phyloP scores from a whole-genome alignment of 1,284 basidiomycete species.

The Sporisorium reilianum region DNA sequence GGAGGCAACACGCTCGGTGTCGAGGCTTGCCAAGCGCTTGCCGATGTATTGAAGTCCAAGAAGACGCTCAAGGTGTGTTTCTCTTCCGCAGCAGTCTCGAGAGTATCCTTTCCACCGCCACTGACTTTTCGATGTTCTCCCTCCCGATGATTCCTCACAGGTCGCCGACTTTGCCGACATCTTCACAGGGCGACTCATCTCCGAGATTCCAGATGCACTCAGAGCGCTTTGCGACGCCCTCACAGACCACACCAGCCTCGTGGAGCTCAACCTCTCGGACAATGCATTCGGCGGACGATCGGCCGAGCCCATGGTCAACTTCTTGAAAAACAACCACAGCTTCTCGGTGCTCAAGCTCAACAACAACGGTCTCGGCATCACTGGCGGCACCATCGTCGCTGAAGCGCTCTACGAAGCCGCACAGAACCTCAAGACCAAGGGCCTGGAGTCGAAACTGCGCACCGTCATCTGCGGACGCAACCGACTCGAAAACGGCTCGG shows the following conservation, averaged over 20 bases:
- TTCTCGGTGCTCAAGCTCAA: constrained; percentile 90
- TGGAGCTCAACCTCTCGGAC: constrained; percentile 91
- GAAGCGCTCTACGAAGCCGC: constrained; percentile 85
- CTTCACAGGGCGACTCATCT: constrained; percentile 95
- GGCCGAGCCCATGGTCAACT: constrained; percentile 91
- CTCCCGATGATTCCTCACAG: constrained; percentile 71
- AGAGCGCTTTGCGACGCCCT: constrained; percentile 89
- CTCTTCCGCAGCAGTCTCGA: neutral
- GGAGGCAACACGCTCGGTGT: constrained; percentile 97
- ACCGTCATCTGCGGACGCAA: constrained; percentile 93
- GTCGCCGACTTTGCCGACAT: constrained; percentile 96
- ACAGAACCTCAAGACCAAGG: constrained; percentile 76
- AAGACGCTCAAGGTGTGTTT: constrained; percentile 77
- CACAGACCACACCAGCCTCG: constrained; percentile 80
- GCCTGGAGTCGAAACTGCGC: constrained; percentile 79
- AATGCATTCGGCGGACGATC: constrained; percentile 97
- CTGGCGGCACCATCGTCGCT: constrained; percentile 87
- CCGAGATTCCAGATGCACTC: constrained; percentile 92
- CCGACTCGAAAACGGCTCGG: constrained; percentile 90
- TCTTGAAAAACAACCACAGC: constrained; percentile 73
- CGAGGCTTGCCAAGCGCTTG: constrained; percentile 87
- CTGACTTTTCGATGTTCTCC: neutral
- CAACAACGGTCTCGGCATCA: constrained; percentile 97
- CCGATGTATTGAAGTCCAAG: constrained; percentile 81
- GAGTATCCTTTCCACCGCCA: neutral